Base-by-base conservation (phyloP, 192 early-diverging fungal genomes). In the Haplosporangium gracile region DNA sequence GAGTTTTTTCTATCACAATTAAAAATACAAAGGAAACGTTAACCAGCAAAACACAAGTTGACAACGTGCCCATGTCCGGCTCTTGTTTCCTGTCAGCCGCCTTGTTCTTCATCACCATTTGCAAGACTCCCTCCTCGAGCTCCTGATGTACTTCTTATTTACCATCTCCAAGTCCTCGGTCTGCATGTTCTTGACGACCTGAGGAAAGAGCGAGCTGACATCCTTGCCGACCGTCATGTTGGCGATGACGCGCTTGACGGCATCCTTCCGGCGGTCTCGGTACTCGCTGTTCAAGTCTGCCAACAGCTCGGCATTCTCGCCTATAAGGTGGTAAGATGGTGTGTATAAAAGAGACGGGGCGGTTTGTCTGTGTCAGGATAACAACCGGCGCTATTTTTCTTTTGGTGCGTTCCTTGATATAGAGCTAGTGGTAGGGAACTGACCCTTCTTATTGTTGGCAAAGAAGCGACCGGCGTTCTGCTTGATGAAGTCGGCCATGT, bases 141-240 rank as follows among this genome's bases (percentile, higher is more conserved):
- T 32, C 32, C 51, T 42, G 32, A 9, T 5, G 71, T 89, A 0
- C 32, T 57, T 24, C 40, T 32, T 57, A 20, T 11, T 65, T 78
- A 78, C 77, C 77, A 78, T 78, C 79, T 99, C 97, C 45, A 99
- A 88, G 88, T 99, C 96, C 75, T 98, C 98, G 9, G 97, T 98
- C 88, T 99, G 97, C 98, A 99, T 99, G 91, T 98, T 98, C 83
- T 99, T 99, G 45, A 99, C 92, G n/a, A 99, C 97, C 81, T 99
- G 97, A 0, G 97, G 95, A 74, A 99, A 99, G 36, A 99, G 91
- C 4, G 94, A 93, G 73, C 93, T 95, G 72, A 99, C 98, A 88
- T 99, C 98, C 81, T 99, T 99, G 78, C 98, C 98, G 49, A 99
- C 96, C 10, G 98, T 99, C 98, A 99, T 99, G 90, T 99, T 99